A percentile compares a stretch with the other conserved stretches of the same genome.
Evolutionary conservation across 164 flowering plant genomes (phyloP).

Genomic region (Saururus chinensis): DNA sequence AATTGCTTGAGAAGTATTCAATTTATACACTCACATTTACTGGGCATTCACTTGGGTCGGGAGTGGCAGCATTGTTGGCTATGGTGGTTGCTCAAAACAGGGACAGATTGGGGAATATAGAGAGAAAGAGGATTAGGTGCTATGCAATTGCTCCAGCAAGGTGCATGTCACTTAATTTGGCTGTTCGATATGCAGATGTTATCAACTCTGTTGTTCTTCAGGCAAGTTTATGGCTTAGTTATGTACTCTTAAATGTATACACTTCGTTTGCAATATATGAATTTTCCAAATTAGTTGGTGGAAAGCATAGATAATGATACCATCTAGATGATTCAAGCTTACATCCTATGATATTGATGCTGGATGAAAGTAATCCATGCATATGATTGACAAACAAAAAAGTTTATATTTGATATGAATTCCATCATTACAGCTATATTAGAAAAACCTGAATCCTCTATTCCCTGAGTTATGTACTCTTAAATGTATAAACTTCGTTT

Average conservation of each 20-base stretch:
- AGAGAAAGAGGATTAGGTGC: constrained; percentile 53
- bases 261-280: background rate
- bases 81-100: constrained; percentile 44
- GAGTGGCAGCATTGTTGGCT: constrained; percentile 47
- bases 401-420: too few species aligned
- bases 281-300: too few species aligned
- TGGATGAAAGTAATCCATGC: too few species aligned
- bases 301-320: too few species aligned
- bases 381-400: too few species aligned
- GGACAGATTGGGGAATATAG: constrained; percentile 43
- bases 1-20: constrained; percentile 49
- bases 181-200: constrained; percentile 72
- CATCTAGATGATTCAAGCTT: too few species aligned
- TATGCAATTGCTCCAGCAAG: constrained; percentile 62
- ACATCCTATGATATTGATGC: too few species aligned
- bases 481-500: background rate
- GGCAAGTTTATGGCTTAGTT: constrained; percentile 20
- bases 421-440: too few species aligned
- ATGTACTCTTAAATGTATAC: background rate
- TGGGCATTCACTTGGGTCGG: constrained; percentile 91
- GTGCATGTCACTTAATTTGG: constrained; percentile 60
- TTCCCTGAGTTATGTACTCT: background rate
- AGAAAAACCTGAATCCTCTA: too few species aligned
- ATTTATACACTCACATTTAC: constrained; percentile 70
- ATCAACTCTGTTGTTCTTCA: constrained; percentile 67